These are phyloP conservation scores for Penstemon newberryi DNA, from an alignment of 257 asterid species.

Conservation along the genomic window DNA sequence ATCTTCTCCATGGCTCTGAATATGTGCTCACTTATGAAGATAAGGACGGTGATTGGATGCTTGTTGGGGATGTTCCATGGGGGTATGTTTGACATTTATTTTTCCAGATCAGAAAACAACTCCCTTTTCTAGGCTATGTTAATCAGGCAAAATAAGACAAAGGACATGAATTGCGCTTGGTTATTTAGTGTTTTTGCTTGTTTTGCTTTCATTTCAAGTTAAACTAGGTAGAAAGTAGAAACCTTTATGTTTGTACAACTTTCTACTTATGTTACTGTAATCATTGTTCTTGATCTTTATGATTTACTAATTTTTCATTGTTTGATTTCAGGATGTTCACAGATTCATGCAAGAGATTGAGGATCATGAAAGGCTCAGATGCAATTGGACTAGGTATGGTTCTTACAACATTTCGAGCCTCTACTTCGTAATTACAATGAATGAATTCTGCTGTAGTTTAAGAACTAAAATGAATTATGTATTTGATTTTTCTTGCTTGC, in stretches of 20 bases:
- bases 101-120: no score
- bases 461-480: background rate
- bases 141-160: no score
- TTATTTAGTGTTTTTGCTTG: no score
- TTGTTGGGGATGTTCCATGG: constrained; percentile 92
- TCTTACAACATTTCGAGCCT: background rate
- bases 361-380: constrained; percentile 90
- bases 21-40: constrained; percentile 76
- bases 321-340: constrained; percentile 68
- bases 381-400: constrained; percentile 79
- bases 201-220: no score
- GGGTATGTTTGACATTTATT: constrained; percentile 46
- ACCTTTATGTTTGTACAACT: no score
- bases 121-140: background rate
- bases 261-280: background rate
- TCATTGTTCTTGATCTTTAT: background rate
- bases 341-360: constrained; percentile 73
- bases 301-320: constrained; percentile 6
- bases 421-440: background rate
- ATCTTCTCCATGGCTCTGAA: constrained; percentile 64
- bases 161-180: no score
- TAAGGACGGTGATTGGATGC: constrained; percentile 92
- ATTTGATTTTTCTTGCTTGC: constrained; percentile 27
- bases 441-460: background rate
- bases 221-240: no score